Evolutionary conservation across 106 monocot species (phyloP).

Genomic region (Dendrobium huoshanense): DNA sequence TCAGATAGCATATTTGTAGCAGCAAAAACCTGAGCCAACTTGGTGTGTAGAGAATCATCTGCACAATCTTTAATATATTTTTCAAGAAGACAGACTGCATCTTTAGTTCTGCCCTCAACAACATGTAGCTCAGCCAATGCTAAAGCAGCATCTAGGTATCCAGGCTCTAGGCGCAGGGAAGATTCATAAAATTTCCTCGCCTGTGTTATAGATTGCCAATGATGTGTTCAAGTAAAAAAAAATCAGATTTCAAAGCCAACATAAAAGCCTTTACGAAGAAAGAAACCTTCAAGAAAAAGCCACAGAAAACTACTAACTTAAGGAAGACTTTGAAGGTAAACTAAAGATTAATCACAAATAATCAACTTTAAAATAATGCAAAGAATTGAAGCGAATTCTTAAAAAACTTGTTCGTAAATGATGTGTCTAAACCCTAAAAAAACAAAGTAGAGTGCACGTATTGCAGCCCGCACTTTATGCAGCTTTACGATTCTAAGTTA

Average conservation of each 20-base stretch:
- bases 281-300: not conserved
- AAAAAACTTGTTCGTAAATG: too few species aligned
- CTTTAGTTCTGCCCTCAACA: constrained; percentile 76
- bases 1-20: constrained; percentile 85
- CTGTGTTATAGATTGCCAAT: constrained; percentile 21
- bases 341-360: not conserved
- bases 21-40: constrained; percentile 94
- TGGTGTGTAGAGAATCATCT: constrained; percentile 93
- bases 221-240: not conserved
- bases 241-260: not conserved
- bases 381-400: too few species aligned
- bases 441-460: too few species aligned
- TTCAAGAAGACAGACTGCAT: constrained; percentile 88
- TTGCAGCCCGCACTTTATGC: too few species aligned
- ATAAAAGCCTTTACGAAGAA: not conserved
- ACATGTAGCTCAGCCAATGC: constrained; percentile 93
- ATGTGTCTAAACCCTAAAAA: too few species aligned
- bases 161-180: constrained; percentile 84
- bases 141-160: constrained; percentile 75
- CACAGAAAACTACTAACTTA: not conserved
- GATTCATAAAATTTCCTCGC: constrained; percentile 98
- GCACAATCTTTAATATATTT: constrained; percentile 89
- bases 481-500: too few species aligned
- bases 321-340: not conserved
- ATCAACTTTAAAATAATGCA: not conserved